Evolutionary conservation across 768 basidiomycete species (phyloP), one percentile per base, ranked within the genome.

Genomic region (Favolaschia claudopus): DNA sequence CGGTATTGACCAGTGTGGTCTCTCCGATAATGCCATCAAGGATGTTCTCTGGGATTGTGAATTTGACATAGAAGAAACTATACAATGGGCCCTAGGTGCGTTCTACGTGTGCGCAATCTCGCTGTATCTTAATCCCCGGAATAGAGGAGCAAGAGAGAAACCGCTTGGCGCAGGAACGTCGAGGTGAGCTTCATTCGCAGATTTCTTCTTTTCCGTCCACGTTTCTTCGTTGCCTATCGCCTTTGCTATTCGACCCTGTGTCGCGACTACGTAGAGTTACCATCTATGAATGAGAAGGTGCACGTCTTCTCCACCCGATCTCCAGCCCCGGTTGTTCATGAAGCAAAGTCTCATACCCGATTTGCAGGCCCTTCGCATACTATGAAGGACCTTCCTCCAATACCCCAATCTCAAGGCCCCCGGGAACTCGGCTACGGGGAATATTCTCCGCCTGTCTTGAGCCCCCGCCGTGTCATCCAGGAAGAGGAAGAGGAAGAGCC

Each of bases 41-140:
- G 90, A 93, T 61, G 80, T 84, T 0, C 78, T 99, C 42, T 99
- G 95, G 91, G 87, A 99, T 67, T 86, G 78, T 67, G 92, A 91
- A 72, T 98, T 96, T 66, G 88, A 96, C 68, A 82, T 91, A 15
- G 87, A 93, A 31, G 82, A 88, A 71, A 86, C 91, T 17, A 75
- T 96, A 10, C 77, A 85, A 29, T 93, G 87, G 85, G 78, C 93
- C 25, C 64, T 90, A 33, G 89, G 94, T 95, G 60, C 63, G 89
- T 78, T 12, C 22, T n/a, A 33, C 22, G 42, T 8, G 19, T 29
- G 20, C 32, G 20, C 7, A 31, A 10, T 9, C 24, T 7, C 17
- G 31, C 39, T 61, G 55, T 64, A 49, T 63, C 32, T 37, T 25
- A 55, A 62, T 14, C n/a, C 43, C 48, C 22, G 37, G 40, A 47